A percentile compares a stretch with the other conserved stretches of the same genome.
Conservation (phyloP, 202 grass and related monocot species). For the Eragrostis tef region DNA sequence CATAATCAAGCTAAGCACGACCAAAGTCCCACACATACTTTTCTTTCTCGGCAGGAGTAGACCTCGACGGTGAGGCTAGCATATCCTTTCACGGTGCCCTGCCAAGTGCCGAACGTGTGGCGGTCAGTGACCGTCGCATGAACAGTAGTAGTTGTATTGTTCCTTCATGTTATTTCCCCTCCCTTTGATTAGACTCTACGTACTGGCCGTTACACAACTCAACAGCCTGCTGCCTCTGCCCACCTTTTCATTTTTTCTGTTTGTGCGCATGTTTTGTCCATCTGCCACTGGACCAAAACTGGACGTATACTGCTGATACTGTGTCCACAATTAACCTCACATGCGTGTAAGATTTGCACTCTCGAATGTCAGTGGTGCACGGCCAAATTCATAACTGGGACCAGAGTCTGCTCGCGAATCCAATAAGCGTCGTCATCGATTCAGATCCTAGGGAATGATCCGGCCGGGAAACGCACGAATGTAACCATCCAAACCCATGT, state of each 20-base stretch:
- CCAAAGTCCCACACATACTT: too few relatives aligned
- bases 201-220: constrained; percentile 8
- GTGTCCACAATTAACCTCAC: background rate
- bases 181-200: constrained; percentile 29
- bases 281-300: constrained; percentile 29
- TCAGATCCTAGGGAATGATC: background rate
- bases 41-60: background rate
- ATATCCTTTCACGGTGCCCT: background rate
- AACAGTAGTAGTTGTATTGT: background rate
- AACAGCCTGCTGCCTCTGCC: constrained; percentile 4
- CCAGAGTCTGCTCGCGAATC: background rate
- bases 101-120: background rate
- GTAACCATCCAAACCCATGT: background rate
- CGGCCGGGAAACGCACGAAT: background rate
- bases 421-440: background rate
- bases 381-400: background rate
- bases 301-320: background rate
- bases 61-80: background rate
- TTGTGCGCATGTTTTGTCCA: constrained; percentile 15
- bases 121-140: background rate
- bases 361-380: background rate
- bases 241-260: background rate
- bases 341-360: background rate
- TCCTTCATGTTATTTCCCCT: background rate
- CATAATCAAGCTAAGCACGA: too few relatives aligned